Evolutionary conservation across 352 stramenopile genomes (phyloP).

Genomic region (Phytophthora kernoviae): DNA sequence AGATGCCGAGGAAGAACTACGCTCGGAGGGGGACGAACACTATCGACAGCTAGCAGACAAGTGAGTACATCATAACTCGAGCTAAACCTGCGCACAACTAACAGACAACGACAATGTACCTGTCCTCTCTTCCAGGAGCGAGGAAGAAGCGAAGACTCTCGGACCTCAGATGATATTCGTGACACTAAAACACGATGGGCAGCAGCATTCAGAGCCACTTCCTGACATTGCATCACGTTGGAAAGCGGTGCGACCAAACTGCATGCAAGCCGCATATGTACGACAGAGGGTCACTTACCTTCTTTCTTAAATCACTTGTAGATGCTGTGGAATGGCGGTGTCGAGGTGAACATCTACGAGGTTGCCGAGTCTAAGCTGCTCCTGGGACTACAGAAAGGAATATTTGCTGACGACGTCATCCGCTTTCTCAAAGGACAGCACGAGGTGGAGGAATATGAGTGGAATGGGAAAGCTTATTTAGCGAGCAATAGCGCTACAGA

Average conservation of each 20-base stretch:
- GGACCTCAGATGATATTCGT: slow-evolving; percentile 85
- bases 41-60: slow-evolving; percentile 45
- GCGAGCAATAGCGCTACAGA: not conserved
- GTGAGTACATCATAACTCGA: slow-evolving; percentile 25
- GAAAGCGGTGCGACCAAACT: slow-evolving; percentile 61
- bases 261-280: not conserved
- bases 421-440: slow-evolving; percentile 56
- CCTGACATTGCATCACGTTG: slow-evolving; percentile 58
- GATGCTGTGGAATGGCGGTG: slow-evolving; percentile 78
- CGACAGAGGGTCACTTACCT: slow-evolving; percentile 1
- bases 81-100: slow-evolving; percentile 1
- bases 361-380: slow-evolving; percentile 61
- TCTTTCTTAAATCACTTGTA: slow-evolving; percentile 11
- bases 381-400: slow-evolving; percentile 65
- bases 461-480: slow-evolving; percentile 53
- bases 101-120: not conserved
- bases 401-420: slow-evolving; percentile 50
- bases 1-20: slow-evolving; percentile 52
- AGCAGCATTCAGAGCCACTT: slow-evolving; percentile 27
- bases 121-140: slow-evolving; percentile 26
- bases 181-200: slow-evolving; percentile 34
- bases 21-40: slow-evolving; percentile 55
- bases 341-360: slow-evolving; percentile 76
- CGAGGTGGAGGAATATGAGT: slow-evolving; percentile 69
- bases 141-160: slow-evolving; percentile 49